These are phyloP conservation scores for Corrigiola litoralis DNA, from an alignment of 179 eudicot genomes.

Conservation along the genomic window DNA sequence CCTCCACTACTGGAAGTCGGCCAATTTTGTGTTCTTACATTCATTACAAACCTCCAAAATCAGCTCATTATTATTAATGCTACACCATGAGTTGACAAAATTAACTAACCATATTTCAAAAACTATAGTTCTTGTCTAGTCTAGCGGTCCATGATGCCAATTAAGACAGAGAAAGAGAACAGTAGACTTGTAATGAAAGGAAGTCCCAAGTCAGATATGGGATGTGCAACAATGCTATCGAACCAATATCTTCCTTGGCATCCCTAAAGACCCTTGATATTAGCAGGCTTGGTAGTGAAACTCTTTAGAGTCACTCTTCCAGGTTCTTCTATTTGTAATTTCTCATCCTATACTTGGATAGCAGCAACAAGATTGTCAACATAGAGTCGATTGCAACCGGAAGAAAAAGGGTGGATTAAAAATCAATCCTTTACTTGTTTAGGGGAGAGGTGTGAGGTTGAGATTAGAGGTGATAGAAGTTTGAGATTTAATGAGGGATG, in stretches of 20 bases:
- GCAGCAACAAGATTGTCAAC: conserved; percentile 75
- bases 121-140: background rate
- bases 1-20: conserved; percentile 91
- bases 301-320: conserved; percentile 66
- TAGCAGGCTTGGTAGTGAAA: conserved; percentile 89
- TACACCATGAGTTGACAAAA: conserved; percentile 51
- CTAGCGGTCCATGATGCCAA: background rate
- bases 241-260: conserved; percentile 95
- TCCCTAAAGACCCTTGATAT: conserved; percentile 64
- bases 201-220: conserved; percentile 76
- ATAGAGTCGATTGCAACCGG: conserved; percentile 80
- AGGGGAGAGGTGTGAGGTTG: too few species aligned
- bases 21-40: conserved; percentile 90
- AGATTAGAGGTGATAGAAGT: too few species aligned
- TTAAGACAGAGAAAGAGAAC: background rate
- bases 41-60: conserved; percentile 76
- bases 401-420: conserved; percentile 77
- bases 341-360: conserved; percentile 86
- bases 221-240: conserved; percentile 56
- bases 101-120: background rate
- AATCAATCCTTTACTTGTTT: too few species aligned
- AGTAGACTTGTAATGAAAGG: conserved; percentile 85
- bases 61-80: conserved; percentile 53
- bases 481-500: too few species aligned
- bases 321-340: conserved; percentile 75